These are phyloP conservation scores for Coemansia interrupta DNA, from an alignment of 192 early-diverging fungal species.

Conservation along the genomic window DNA sequence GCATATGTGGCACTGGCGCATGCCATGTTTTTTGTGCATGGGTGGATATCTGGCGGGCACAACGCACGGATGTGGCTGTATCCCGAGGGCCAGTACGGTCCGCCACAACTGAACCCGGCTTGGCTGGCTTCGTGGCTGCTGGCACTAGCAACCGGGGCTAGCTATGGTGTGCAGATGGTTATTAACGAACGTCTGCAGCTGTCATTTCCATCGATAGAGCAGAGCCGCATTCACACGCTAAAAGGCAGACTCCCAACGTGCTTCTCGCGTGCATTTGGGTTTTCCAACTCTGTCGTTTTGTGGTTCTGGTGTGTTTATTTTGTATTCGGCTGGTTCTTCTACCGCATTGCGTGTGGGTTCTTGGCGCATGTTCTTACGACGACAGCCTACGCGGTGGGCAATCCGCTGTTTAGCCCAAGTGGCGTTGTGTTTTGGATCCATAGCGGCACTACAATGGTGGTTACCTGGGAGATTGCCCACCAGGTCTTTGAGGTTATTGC, in stretches of 20 bases:
- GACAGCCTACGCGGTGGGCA: constrained; percentile 38
- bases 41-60: constrained; percentile 29
- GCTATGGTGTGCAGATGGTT: constrained; percentile 27
- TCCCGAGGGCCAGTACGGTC: constrained; percentile 42
- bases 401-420: constrained; percentile 38
- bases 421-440: constrained; percentile 37
- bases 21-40: constrained; percentile 27
- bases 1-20: constrained; percentile 21
- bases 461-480: constrained; percentile 50
- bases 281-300: constrained; percentile 18
- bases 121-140: constrained; percentile 42
- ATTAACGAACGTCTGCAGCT: constrained; percentile 47
- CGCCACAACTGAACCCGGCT: constrained; percentile 48
- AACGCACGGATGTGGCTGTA: constrained; percentile 39
- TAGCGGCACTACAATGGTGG: constrained; percentile 21
- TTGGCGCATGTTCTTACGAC: constrained; percentile 34
- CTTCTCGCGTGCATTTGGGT: constrained; percentile 26
- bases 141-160: constrained; percentile 18
- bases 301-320: constrained; percentile 46
- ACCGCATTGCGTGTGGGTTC: constrained; percentile 32
- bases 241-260: constrained; percentile 43
- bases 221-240: constrained; percentile 40
- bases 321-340: constrained; percentile 43
- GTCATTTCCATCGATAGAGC: constrained; percentile 43
- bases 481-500: constrained; percentile 47